These are phyloP conservation scores for Mallotus repandus DNA, from an alignment of 441 rosid species.

Conservation along the genomic window DNA sequence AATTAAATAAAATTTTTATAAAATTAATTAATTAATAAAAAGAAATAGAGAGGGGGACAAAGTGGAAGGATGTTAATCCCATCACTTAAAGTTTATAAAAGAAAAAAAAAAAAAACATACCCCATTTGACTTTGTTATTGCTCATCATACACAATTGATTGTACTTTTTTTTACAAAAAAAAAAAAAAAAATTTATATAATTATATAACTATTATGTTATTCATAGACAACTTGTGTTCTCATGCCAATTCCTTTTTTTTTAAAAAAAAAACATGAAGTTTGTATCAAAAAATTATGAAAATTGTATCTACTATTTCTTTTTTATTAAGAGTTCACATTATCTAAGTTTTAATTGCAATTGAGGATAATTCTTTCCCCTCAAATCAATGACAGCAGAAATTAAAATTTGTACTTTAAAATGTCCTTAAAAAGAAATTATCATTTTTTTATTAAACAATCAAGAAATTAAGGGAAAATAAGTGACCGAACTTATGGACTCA, in stretches of 20 bases:
- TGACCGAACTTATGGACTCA: too few relatives aligned
- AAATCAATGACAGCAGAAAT: too few relatives aligned
- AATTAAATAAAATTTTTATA: background rate
- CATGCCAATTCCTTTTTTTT: background rate
- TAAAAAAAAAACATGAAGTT: background rate
- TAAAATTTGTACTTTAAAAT: too few relatives aligned
- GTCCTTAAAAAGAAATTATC: too few relatives aligned
- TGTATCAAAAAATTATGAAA: background rate
- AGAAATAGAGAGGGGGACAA: slow-evolving; percentile 43
- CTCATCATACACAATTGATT: slow-evolving; percentile 55
- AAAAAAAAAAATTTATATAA: background rate
- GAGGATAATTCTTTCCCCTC: too few relatives aligned
- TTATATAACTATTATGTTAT: background rate
- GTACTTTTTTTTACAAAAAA: slow-evolving; percentile 19
- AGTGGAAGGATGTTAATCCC: slow-evolving; percentile 74
- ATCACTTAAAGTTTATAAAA: slow-evolving; percentile 45
- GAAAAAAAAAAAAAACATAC: slow-evolving; percentile 10
- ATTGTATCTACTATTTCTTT: too few relatives aligned
- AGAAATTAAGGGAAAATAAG: too few relatives aligned
- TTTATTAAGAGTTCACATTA: too few relatives aligned
- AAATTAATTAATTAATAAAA: background rate
- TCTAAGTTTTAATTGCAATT: too few relatives aligned
- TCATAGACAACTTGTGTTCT: background rate
- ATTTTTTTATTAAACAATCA: too few relatives aligned
- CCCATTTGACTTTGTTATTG: slow-evolving; percentile 52